Evolutionary conservation across 2,329 filamentous ascomycete genomes (phyloP).

Genomic region (Aspergillus quadrilineatus): DNA sequence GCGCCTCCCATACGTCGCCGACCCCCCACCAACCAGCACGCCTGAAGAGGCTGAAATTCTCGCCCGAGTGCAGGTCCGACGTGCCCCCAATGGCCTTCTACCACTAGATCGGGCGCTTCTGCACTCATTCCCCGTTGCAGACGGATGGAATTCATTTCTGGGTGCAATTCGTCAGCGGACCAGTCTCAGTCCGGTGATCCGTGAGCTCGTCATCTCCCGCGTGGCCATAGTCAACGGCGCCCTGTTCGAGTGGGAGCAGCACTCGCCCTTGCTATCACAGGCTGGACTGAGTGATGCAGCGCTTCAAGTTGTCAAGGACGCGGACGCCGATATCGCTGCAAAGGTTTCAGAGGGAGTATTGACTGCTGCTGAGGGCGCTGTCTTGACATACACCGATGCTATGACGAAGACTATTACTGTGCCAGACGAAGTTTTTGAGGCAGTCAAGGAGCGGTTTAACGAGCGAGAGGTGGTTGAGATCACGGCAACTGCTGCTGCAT

Average conservation of each 20-base stretch:
- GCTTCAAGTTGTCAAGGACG: slow-evolving; percentile 35
- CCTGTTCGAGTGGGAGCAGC: slow-evolving; percentile 82
- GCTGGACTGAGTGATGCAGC: slow-evolving; percentile 55
- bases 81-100: slow-evolving; percentile 51
- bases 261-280: slow-evolving; percentile 69
- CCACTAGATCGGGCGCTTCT: slow-evolving; percentile 56
- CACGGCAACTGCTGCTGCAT: slow-evolving; percentile 73
- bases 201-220: slow-evolving; percentile 77
- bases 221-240: slow-evolving; percentile 78
- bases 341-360: slow-evolving; percentile 39
- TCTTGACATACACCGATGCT: slow-evolving; percentile 73
- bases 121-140: slow-evolving; percentile 55
- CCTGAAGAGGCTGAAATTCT: slow-evolving; percentile 52
- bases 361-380: slow-evolving; percentile 63
- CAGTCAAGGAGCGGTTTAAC: slow-evolving; percentile 60
- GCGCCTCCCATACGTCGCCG: slow-evolving; percentile 55
- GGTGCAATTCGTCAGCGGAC: slow-evolving; percentile 56
- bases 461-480: slow-evolving; percentile 78
- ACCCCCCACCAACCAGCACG: slow-evolving; percentile 49
- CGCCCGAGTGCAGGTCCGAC: slow-evolving; percentile 51
- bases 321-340: slow-evolving; percentile 30
- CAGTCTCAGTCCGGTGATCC: slow-evolving; percentile 52
- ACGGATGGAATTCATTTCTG: slow-evolving; percentile 60
- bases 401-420: slow-evolving; percentile 77
- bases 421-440: slow-evolving; percentile 64